phyloP scores from a whole-genome alignment of 2,329 filamentous ascomycete species.

The Epicoccum nigrum region DNA sequence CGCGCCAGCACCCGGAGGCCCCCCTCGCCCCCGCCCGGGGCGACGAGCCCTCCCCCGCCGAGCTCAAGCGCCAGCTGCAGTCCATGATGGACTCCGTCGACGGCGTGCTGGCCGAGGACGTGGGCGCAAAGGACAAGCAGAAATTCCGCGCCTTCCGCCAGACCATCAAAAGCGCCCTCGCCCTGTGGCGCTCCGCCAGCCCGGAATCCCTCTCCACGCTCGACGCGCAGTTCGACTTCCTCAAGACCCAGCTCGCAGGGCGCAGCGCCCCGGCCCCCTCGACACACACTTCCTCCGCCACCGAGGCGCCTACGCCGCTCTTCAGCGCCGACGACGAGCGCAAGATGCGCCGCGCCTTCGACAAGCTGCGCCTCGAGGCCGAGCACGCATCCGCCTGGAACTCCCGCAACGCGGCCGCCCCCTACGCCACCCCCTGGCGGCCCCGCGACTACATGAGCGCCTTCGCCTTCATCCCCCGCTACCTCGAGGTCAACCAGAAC shows the following conservation, averaged over 20 bases:
- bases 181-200: constrained; percentile 55
- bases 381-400: constrained; percentile 69
- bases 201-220: constrained; percentile 54
- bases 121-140: constrained; percentile 76
- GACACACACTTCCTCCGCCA: neutral
- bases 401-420: constrained; percentile 57
- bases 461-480: constrained; percentile 93
- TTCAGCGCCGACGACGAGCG: constrained; percentile 61
- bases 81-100: constrained; percentile 60
- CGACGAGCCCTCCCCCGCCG: constrained; percentile 37
- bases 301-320: constrained; percentile 27
- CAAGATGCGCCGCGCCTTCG: constrained; percentile 63
- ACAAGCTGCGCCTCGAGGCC: constrained; percentile 72
- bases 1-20: constrained; percentile 15
- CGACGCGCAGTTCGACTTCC: constrained; percentile 55
- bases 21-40: constrained; percentile 14
- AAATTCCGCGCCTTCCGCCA: constrained; percentile 75
- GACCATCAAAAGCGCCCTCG: constrained; percentile 67
- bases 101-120: constrained; percentile 60
- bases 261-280: constrained; percentile 5
- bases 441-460: constrained; percentile 86
- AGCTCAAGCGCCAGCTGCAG: constrained; percentile 45
- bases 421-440: constrained; percentile 89
- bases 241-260: constrained; percentile 36
- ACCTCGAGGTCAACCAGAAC: constrained; percentile 97